These are phyloP conservation scores for Solanum chacoense DNA, from an alignment of 305 asterid species.

Conservation along the genomic window DNA sequence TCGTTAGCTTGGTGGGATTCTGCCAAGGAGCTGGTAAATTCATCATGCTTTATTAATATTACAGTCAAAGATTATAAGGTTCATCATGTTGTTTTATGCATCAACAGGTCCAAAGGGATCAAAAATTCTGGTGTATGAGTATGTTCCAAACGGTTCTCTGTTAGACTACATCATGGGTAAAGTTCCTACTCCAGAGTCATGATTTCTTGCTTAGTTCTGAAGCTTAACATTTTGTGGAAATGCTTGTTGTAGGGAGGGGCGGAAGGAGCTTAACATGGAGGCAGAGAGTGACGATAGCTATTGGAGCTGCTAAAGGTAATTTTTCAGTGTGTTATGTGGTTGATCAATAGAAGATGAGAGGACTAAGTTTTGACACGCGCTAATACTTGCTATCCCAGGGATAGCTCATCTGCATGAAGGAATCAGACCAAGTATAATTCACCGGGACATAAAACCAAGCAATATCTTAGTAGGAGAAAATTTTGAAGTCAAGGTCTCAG, in stretches of 20 bases:
- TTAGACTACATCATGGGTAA: conserved; percentile 61
- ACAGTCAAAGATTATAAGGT: not conserved
- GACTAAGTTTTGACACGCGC: not conserved
- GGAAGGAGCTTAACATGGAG: conserved; percentile 62
- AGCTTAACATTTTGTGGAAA: not conserved
- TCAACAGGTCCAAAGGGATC: conserved; percentile 38
- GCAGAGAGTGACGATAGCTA: conserved; percentile 64
- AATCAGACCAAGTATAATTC: conserved; percentile 56
- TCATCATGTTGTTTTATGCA: not conserved
- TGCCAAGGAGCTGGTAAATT: conserved; percentile 47
- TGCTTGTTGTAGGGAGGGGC: conserved; percentile 34
- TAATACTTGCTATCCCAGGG: conserved; percentile 22
- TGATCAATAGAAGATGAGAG: not conserved
- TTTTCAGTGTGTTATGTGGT: not conserved
- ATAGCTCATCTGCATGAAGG: conserved; percentile 67
- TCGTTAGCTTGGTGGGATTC: conserved; percentile 57
- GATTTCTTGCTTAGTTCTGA: not conserved
- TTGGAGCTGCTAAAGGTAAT: conserved; percentile 71
- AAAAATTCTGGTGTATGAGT: conserved; percentile 60
- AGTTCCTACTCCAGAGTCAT: not conserved
- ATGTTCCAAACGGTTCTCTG: conserved; percentile 61
- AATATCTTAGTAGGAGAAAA: conserved; percentile 55
- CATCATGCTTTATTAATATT: not conserved
- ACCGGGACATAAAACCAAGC: conserved; percentile 69
- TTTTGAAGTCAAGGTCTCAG: conserved; percentile 69